Evolutionary conservation across 495 filamentous ascomycete genomes (phyloP).

Genomic region (Hypoxylon rickii): DNA sequence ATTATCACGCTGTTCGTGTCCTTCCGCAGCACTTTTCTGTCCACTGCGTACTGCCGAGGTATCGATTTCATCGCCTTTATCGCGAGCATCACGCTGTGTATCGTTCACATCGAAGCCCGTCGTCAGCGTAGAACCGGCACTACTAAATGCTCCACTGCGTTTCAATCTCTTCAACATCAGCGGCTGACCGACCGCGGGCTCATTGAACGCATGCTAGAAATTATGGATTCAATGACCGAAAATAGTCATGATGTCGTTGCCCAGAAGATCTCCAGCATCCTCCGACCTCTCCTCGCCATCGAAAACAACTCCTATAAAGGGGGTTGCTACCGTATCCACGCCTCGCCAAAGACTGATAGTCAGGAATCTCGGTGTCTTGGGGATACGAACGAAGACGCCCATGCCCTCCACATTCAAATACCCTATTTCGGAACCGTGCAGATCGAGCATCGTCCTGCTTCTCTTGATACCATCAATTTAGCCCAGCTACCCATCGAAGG

Average conservation of each 20-base stretch:
- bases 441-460: conserved; percentile 17
- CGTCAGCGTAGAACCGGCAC: conserved; percentile 5
- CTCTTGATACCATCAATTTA: background rate
- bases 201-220: conserved; percentile 47
- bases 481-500: background rate
- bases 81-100: conserved; percentile 39
- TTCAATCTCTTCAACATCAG: conserved; percentile 46
- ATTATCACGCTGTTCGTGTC: conserved; percentile 43
- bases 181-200: conserved; percentile 49
- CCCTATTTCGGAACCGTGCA: conserved; percentile 31
- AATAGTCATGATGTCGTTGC: conserved; percentile 5
- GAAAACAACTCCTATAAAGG: conserved; percentile 24
- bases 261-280: conserved; percentile 14
- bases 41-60: conserved; percentile 40
- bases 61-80: conserved; percentile 48
- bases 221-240: conserved; percentile 38
- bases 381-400: conserved; percentile 1
- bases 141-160: conserved; percentile 7
- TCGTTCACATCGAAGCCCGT: conserved; percentile 42
- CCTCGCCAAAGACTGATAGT: conserved; percentile 9
- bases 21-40: conserved; percentile 34
- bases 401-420: conserved; percentile 22
- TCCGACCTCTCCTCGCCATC: conserved; percentile 33
- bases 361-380: conserved; percentile 1
- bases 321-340: background rate